These are phyloP conservation scores for Fusarium incarnatum DNA, from an alignment of 2,329 filamentous ascomycete genomes.

Conservation along the genomic window DNA sequence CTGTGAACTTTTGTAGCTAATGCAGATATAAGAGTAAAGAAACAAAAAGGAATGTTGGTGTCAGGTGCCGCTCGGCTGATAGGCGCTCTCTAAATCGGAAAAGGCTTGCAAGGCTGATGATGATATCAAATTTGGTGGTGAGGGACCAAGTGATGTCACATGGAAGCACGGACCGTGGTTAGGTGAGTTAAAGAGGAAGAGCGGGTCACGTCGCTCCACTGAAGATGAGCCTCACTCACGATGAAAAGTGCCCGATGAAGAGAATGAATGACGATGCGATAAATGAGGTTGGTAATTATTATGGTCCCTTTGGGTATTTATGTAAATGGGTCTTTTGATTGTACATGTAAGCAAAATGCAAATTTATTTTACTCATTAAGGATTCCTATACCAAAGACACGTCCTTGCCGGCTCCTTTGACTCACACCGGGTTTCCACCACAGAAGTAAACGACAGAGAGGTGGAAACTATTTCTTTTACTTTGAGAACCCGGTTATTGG, in stretches of 20 bases:
- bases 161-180: constrained; percentile 39
- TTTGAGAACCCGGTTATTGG: not conserved
- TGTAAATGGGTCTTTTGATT: not conserved
- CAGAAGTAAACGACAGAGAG: not conserved
- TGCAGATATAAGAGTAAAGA: not conserved
- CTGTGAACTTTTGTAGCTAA: not conserved
- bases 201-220: constrained; percentile 18
- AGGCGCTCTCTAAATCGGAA: constrained; percentile 9
- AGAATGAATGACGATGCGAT: not conserved
- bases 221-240: constrained; percentile 21
- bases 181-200: constrained; percentile 6
- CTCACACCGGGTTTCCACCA: constrained; percentile 39
- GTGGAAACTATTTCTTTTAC: not conserved
- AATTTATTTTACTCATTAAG: not conserved
- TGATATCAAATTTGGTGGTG: constrained; percentile 42
- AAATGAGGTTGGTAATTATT: not conserved
- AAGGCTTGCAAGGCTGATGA: constrained; percentile 36
- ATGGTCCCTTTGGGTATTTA: not conserved
- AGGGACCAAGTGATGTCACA: constrained; percentile 46
- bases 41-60: constrained; percentile 13
- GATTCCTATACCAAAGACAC: not conserved
- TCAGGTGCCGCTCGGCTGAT: constrained; percentile 30
- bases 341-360: too few relatives aligned
- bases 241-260: not conserved
- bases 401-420: constrained; percentile 30